Base-by-base conservation (phyloP, 371 early-diverging fungal species). In the Mucor circinelloides region DNA sequence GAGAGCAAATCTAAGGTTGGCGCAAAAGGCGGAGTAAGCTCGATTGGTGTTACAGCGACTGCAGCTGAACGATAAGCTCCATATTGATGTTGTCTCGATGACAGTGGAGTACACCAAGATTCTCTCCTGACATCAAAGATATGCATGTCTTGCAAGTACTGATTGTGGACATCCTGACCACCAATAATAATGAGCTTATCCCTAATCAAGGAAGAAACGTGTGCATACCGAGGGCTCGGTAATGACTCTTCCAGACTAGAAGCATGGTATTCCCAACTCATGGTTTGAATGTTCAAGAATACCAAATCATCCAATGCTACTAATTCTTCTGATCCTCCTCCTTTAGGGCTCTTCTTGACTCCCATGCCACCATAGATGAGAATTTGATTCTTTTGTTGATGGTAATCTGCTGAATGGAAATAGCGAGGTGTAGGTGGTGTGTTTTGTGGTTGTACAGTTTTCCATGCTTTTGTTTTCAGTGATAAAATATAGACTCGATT, bases 51-150 rank as follows among this genome's bases (percentile, higher is more conserved):
- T 55, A 77, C 83, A 21, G 89, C 83, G 13, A 91, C 63, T 60
- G 77, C 76, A 28, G 77, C 85, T 25, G 93, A 91, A 17, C 92
- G 88, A 70, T 93, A 93, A 7, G 89, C 85, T 23, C 92, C 91
- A 57, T 88, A 90, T 38, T 86, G 73, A 21, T 58, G 86, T 79
- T 84, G 79, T 30, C 87, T 83, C 28, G 81, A 78, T n/a, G 46
- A 69, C 7, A 86, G 69, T 12, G 86, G 83, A 17, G 68, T 58
- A 32, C 81, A 79, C 92, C 92, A 92, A 32, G 67, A 70, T 54
- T 78, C 77, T 0, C 76, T 69, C 23, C 75, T 76, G 55, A 85
- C 78, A 65, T 92, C 87, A 34, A 84, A 87, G 0, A 90, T 78
- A 57, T 89, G 85, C 25, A 90, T 83, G 56, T 92, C 91, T 72